Percentiles rank a stretch among this genome's conserved stretches.
Evolutionary conservation across 2,329 filamentous ascomycete species (phyloP).

Genomic region (Aureobasidium sp.): DNA sequence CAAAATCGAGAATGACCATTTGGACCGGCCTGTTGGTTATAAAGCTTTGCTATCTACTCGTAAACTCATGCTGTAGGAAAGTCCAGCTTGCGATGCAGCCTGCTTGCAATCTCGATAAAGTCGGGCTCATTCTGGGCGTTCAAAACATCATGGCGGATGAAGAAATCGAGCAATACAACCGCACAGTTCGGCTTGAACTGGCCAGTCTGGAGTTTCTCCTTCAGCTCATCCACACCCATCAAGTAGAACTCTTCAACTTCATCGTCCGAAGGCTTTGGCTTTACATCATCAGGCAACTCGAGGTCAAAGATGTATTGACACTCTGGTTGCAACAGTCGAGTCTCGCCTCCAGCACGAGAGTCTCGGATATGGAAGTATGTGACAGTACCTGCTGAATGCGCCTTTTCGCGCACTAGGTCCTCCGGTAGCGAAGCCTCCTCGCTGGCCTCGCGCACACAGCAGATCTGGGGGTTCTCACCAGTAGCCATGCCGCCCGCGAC

Average conservation of each 20-base stretch:
- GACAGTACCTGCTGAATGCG: conserved; percentile 57
- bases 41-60: not conserved
- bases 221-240: conserved; percentile 67
- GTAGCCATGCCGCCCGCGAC: conserved; percentile 80
- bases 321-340: conserved; percentile 77
- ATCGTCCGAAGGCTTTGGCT: conserved; percentile 70
- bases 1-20: not conserved
- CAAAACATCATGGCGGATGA: conserved; percentile 74
- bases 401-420: conserved; percentile 52
- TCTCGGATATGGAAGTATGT: conserved; percentile 81
- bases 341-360: conserved; percentile 67
- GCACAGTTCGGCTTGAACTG: conserved; percentile 93
- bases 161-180: conserved; percentile 77
- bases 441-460: conserved; percentile 72
- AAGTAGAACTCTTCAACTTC: conserved; percentile 83
- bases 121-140: conserved; percentile 70
- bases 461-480: conserved; percentile 71
- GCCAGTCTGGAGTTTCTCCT: conserved; percentile 57
- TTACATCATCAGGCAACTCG: conserved; percentile 58
- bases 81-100: conserved; percentile 69
- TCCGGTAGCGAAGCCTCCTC: conserved; percentile 82
- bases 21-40: not conserved
- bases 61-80: conserved; percentile 47
- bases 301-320: conserved; percentile 88
- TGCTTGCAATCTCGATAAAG: conserved; percentile 63